Percentiles rank a stretch among this genome's conserved stretches.
Evolutionary conservation across 2,329 filamentous ascomycete species (phyloP).

Genomic region (Calonectria pseudoturangicola): DNA sequence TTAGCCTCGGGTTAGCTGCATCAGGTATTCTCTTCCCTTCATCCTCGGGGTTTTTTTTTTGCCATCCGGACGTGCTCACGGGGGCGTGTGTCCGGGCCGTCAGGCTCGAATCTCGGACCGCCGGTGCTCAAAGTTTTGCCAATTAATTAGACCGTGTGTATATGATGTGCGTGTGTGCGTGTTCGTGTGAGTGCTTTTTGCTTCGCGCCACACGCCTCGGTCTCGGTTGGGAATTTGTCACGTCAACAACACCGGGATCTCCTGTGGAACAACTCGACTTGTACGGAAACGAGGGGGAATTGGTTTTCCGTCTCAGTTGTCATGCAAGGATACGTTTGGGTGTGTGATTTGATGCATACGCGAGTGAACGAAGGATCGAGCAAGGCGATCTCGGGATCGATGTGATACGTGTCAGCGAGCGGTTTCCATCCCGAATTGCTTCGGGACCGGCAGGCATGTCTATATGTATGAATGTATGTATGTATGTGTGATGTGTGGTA

Average conservation of each 20-base stretch:
- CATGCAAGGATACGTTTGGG: conserved; percentile 26
- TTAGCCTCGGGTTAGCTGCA: too few relatives aligned
- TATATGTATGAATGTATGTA: neutral
- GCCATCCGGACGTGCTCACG: too few relatives aligned
- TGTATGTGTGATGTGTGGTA: neutral
- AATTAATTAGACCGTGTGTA: neutral
- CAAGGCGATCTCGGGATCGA: conserved; percentile 24
- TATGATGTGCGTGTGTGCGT: neutral
- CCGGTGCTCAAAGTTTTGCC: neutral
- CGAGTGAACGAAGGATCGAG: conserved; percentile 18
- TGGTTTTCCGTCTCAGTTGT: conserved; percentile 20
- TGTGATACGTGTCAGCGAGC: conserved; percentile 15
- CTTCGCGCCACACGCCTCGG: neutral
- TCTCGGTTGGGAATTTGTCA: neutral
- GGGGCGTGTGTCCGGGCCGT: neutral
- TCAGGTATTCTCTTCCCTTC: too few relatives aligned
- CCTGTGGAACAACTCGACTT: neutral
- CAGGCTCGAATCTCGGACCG: conserved; percentile 1
- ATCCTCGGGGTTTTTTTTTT: too few relatives aligned
- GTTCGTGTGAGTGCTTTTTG: neutral
- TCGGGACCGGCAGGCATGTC: conserved; percentile 9
- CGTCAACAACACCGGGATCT: neutral
- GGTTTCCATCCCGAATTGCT: neutral
- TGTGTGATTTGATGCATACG: conserved; percentile 24
- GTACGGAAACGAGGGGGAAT: neutral